These are phyloP conservation scores for Boletus patriciae DNA, from an alignment of 768 basidiomycete species.

Conservation along the genomic window DNA sequence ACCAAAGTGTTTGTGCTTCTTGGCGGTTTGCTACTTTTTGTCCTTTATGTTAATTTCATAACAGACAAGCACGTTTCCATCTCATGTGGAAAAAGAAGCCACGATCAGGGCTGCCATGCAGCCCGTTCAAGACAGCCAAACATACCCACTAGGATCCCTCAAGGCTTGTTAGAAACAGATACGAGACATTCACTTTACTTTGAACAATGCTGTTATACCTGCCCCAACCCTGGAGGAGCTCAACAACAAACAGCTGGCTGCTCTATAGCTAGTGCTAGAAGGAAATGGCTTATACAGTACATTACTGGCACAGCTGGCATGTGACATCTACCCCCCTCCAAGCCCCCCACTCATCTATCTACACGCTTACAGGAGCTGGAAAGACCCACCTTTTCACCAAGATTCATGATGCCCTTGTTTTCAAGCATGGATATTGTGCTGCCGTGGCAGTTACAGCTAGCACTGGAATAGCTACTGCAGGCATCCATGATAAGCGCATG, in stretches of 20 bases:
- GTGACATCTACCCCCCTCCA: background rate
- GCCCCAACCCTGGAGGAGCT: background rate
- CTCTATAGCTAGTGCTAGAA: background rate
- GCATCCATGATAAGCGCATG: background rate
- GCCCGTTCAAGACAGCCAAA: background rate
- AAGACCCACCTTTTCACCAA: background rate
- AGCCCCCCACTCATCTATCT: background rate
- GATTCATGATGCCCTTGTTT: background rate
- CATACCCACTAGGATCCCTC: background rate
- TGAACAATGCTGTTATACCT: background rate
- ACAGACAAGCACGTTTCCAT: too few species aligned
- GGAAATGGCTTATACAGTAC: background rate
- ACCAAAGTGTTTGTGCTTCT: too few species aligned
- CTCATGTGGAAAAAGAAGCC: too few species aligned
- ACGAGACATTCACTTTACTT: background rate
- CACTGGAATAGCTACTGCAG: background rate
- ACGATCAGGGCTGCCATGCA: background rate
- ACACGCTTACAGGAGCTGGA: background rate
- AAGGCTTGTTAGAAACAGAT: background rate
- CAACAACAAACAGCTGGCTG: background rate
- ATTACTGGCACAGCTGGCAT: background rate
- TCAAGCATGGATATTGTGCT: background rate
- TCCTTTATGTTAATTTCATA: too few species aligned
- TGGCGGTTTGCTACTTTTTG: too few species aligned
- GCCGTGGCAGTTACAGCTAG: background rate